Percentiles rank a stretch among this genome's conserved stretches.
These are phyloP conservation scores for Penicillium paneum DNA, from an alignment of 2,329 filamentous ascomycete species.

Conservation along the genomic window DNA sequence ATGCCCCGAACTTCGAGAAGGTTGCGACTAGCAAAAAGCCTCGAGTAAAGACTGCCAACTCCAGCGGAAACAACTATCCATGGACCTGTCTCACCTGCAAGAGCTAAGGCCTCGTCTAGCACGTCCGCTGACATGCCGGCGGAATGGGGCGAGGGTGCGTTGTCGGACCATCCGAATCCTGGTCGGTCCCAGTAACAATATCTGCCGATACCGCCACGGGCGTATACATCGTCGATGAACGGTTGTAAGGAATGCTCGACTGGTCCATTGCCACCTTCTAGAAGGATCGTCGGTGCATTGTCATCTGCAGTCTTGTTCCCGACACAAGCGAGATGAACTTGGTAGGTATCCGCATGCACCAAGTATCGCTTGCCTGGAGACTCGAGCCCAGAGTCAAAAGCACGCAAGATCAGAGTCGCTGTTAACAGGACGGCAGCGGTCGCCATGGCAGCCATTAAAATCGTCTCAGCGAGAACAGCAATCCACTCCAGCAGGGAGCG, in stretches of 20 bases:
- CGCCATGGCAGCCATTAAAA: constrained; percentile 67
- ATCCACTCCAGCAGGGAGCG: constrained; percentile 81
- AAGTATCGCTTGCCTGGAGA: constrained; percentile 72
- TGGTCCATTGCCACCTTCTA: constrained; percentile 79
- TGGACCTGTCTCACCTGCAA: constrained; percentile 77
- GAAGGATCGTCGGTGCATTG: constrained; percentile 71
- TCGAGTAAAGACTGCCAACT: constrained; percentile 81
- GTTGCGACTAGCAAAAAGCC: constrained; percentile 86
- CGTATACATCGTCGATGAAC: constrained; percentile 71
- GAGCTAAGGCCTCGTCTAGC: constrained; percentile 78
- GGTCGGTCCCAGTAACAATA: constrained; percentile 97
- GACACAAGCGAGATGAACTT: constrained; percentile 78
- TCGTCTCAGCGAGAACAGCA: constrained; percentile 70
- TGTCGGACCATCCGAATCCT: constrained; percentile 83
- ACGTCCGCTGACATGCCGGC: constrained; percentile 90
- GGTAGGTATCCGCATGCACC: constrained; percentile 81
- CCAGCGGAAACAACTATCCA: constrained; percentile 87
- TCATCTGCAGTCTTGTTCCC: constrained; percentile 63
- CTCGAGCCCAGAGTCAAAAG: constrained; percentile 70
- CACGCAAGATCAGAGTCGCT: constrained; percentile 72
- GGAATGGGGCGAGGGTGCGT: constrained; percentile 87
- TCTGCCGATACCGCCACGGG: constrained; percentile 76
- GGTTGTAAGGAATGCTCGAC: constrained; percentile 76
- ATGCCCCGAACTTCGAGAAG: constrained; percentile 70
- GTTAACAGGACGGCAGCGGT: constrained; percentile 72